Base-by-base conservation (phyloP, 2,329 filamentous ascomycete genomes). In the Dothistroma septosporum region DNA sequence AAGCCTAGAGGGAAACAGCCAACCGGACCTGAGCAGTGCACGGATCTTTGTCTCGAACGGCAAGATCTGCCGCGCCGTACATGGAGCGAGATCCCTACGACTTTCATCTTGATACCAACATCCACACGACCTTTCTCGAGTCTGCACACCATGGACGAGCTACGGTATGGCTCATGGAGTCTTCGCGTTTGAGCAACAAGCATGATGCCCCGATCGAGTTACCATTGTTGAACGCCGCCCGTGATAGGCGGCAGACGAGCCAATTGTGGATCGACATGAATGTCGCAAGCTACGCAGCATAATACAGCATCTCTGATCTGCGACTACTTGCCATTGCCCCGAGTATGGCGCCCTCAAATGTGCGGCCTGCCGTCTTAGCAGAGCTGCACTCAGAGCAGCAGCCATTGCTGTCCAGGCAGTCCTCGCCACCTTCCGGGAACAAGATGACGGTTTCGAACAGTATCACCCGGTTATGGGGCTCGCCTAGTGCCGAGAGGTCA, bases 401-500 rank as follows among this genome's bases (percentile, higher is more conserved):
- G 33, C 52, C 57, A 50, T 59, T 52, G 46, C 59, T 54, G 44
- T 32, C 19, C 9, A 33, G 22, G 33, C 21, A 21, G 12, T 46
- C 46, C 12, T 24, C 46, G 35, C 21, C 19, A 54, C n/a, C 46
- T 31, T 3, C 48, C 16, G 41, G 16, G n/a, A 32, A 5, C 24
- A 35, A 2, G 35, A 53, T 41, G 19, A 21, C 50, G 12, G 19
- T 61, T 12, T 14, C 54, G 14, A 44, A 44, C 35, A 49, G 47
- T 9, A 22, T 64, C 21, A 53, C 53, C 21, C 49, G 44, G 24
- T 44, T 63, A 24, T 65, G 63, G 61, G 63, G 61, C 8, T 53
- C 60, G 32, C 55, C 63, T n/a, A 53, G 55, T 28, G 41, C 56
- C 16, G 63, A 65, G 41, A 46, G 63, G 31, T 61, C 58, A 2